These are phyloP conservation scores for Fusarium albidum DNA, from an alignment of 2,329 filamentous ascomycete species.

Conservation along the genomic window DNA sequence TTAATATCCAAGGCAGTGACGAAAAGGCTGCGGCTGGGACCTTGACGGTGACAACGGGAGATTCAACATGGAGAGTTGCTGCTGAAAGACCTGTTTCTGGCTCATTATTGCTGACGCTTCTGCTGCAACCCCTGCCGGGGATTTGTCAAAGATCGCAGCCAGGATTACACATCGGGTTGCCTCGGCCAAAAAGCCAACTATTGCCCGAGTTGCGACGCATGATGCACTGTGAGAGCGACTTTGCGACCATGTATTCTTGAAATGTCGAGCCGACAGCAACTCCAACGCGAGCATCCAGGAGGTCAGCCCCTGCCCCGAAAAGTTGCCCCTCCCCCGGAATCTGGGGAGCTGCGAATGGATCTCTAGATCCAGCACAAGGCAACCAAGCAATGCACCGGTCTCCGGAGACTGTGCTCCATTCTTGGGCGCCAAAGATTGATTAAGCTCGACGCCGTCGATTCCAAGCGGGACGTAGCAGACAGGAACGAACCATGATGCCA, in stretches of 20 bases:
- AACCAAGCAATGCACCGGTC: constrained; percentile 15
- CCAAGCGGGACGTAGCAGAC: background rate
- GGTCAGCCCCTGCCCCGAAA: constrained; percentile 20
- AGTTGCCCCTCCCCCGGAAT: constrained; percentile 25
- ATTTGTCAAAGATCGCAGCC: background rate
- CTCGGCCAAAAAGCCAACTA: background rate
- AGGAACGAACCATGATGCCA: constrained; percentile 11
- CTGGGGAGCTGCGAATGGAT: constrained; percentile 27
- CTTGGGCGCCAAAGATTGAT: constrained; percentile 2
- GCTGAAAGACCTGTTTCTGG: constrained; percentile 5
- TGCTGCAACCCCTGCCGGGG: constrained; percentile 9
- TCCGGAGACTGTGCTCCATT: constrained; percentile 30
- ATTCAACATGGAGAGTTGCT: background rate
- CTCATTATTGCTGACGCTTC: constrained; percentile 22
- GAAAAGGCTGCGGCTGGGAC: constrained; percentile 13
- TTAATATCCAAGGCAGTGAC: background rate
- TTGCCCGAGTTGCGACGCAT: background rate
- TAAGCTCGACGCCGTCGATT: constrained; percentile 2
- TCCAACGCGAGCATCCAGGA: background rate
- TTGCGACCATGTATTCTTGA: constrained; percentile 8
- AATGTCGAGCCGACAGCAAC: background rate
- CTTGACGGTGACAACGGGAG: constrained; percentile 1
- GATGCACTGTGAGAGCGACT: constrained; percentile 30
- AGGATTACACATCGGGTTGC: background rate
- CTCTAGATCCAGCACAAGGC: constrained; percentile 29